Conservation (phyloP, 1,284 basidiomycete species). For the Trametes versicolor region DNA sequence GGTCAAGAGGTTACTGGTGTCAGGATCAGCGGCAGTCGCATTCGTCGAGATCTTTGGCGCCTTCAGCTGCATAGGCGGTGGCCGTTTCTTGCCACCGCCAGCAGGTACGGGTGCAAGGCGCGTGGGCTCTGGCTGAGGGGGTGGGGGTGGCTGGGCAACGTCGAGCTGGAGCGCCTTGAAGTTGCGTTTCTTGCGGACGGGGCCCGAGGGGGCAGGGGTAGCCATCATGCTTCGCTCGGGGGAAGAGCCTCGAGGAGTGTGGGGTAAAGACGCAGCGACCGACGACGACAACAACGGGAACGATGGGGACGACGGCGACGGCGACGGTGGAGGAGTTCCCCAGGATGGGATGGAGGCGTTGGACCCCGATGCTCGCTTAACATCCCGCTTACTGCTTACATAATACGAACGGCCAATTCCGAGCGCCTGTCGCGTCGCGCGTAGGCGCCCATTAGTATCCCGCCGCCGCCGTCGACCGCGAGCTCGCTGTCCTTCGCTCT, state of each 20-base stretch:
- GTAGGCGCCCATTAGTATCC: constrained; percentile 8
- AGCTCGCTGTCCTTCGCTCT: constrained; percentile 20
- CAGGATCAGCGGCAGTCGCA: constrained; percentile 49
- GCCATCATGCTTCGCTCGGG: constrained; percentile 22
- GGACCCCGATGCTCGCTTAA: constrained; percentile 21
- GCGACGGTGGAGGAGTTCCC: constrained; percentile 26
- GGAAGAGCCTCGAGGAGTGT: not conserved
- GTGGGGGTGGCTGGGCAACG: constrained; percentile 55
- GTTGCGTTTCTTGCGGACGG: constrained; percentile 82
- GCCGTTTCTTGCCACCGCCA: constrained; percentile 62
- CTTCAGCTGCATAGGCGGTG: constrained; percentile 67
- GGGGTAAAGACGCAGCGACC: not conserved
- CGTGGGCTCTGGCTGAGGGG: constrained; percentile 52
- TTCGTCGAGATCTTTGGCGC: constrained; percentile 57
- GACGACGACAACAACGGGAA: constrained; percentile 10
- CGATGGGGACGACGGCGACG: constrained; percentile 21
- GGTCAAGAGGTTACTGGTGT: constrained; percentile 48
- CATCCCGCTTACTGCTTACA: constrained; percentile 14
- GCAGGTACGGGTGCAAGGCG: constrained; percentile 47
- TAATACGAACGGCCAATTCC: constrained; percentile 20
- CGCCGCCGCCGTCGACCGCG: constrained; percentile 2
- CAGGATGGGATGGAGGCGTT: constrained; percentile 27
- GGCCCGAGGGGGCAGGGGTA: constrained; percentile 37
- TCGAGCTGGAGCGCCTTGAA: constrained; percentile 80
- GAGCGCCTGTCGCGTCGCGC: constrained; percentile 12